Conservation (phyloP, 495 filamentous ascomycete species). For the Penicillium desertorum region DNA sequence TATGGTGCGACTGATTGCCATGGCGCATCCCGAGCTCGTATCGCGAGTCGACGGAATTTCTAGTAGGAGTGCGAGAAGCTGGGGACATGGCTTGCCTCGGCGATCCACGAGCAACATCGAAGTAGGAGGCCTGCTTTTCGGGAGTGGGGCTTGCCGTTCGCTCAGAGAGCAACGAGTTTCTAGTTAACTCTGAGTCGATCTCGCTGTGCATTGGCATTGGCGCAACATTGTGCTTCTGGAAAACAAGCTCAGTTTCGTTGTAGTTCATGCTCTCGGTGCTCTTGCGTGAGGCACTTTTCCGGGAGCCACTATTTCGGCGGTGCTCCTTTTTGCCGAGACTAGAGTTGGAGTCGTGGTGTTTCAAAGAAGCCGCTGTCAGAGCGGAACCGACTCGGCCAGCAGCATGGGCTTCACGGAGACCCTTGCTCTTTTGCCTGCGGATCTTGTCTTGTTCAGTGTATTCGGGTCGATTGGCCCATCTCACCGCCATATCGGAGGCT, state of each 20-base stretch:
- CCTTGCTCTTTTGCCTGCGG: conserved; percentile 59
- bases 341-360: conserved; percentile 63
- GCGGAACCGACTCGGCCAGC: conserved; percentile 54
- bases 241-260: conserved; percentile 61
- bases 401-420: conserved; percentile 56
- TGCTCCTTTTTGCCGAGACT: conserved; percentile 55
- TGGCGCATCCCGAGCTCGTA: conserved; percentile 55
- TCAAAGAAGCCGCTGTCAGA: conserved; percentile 63
- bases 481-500: conserved; percentile 46
- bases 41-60: conserved; percentile 50
- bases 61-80: conserved; percentile 52
- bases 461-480: conserved; percentile 49
- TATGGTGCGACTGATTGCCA: conserved; percentile 57
- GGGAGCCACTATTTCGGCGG: conserved; percentile 26
- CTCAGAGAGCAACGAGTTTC: conserved; percentile 84
- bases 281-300: conserved; percentile 47
- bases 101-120: conserved; percentile 57
- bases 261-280: conserved; percentile 55
- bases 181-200: conserved; percentile 80
- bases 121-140: conserved; percentile 36
- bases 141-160: conserved; percentile 61
- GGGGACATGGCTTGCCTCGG: conserved; percentile 53
- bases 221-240: conserved; percentile 61
- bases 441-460: conserved; percentile 53
- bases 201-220: conserved; percentile 86